Percentiles rank a stretch among this genome's conserved stretches.
Evolutionary conservation across 495 filamentous ascomycete genomes (phyloP).

Genomic region (Neurospora cerealis): DNA sequence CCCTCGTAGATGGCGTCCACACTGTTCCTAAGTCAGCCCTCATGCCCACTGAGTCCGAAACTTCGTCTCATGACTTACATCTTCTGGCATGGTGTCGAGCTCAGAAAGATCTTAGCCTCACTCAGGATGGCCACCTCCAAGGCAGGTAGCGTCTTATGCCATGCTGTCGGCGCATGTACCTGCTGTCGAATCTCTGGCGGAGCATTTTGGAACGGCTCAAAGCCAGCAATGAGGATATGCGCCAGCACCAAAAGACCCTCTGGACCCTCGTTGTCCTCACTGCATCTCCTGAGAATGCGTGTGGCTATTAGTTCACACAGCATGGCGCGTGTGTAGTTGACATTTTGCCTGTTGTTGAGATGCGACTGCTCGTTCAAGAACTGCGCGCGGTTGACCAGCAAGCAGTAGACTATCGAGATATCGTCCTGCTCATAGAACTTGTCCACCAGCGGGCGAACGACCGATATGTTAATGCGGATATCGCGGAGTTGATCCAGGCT

Average conservation of each 20-base stretch:
- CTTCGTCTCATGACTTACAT: conserved; percentile 28
- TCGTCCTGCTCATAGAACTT: conserved; percentile 59
- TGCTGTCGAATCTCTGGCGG: conserved; percentile 45
- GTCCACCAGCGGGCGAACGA: conserved; percentile 60
- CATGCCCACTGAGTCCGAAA: neutral
- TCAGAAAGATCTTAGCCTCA: conserved; percentile 56
- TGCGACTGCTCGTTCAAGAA: conserved; percentile 58
- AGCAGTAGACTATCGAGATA: conserved; percentile 58
- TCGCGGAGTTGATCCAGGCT: conserved; percentile 57
- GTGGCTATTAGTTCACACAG: conserved; percentile 61
- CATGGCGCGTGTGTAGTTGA: conserved; percentile 53
- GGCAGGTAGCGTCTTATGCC: conserved; percentile 53
- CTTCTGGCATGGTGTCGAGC: conserved; percentile 57
- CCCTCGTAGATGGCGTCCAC: conserved; percentile 62
- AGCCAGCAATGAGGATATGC: conserved; percentile 62
- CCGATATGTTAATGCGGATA: conserved; percentile 58
- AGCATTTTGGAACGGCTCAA: conserved; percentile 63
- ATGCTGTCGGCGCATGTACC: conserved; percentile 34
- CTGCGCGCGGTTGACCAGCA: conserved; percentile 60
- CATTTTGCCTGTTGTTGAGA: conserved; percentile 58
- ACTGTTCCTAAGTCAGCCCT: conserved; percentile 9
- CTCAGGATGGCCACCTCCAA: conserved; percentile 63
- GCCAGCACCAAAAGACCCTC: conserved; percentile 52
- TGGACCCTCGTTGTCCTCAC: conserved; percentile 55
- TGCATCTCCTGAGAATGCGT: conserved; percentile 53